Evolutionary conservation across 2,329 filamentous ascomycete genomes (phyloP).

Genomic region (Dactylellina cionopaga): DNA sequence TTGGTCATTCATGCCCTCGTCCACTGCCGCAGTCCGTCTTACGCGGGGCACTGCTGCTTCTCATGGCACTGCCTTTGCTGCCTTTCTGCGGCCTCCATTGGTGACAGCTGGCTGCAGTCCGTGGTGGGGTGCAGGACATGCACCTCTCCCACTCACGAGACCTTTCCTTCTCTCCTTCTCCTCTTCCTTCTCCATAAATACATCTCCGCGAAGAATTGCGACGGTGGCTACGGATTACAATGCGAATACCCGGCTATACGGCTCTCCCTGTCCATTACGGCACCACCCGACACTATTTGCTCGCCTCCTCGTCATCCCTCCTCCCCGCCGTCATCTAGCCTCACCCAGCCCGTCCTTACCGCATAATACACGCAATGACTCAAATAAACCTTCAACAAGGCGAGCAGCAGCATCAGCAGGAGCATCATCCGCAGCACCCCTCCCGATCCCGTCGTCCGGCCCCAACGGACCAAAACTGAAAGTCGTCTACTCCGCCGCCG

Average conservation of each 20-base stretch:
- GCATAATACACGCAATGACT: neutral
- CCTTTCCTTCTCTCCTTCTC: slow-evolving; percentile 9
- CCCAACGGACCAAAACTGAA: slow-evolving; percentile 40
- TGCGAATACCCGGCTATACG: slow-evolving; percentile 18
- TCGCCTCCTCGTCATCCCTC: slow-evolving; percentile 15
- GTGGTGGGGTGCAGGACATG: slow-evolving; percentile 33
- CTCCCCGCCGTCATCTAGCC: slow-evolving; percentile 19
- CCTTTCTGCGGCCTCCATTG: slow-evolving; percentile 39
- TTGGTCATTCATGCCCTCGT: slow-evolving; percentile 50
- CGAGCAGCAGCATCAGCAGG: too few species aligned
- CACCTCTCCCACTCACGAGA: slow-evolving; percentile 38
- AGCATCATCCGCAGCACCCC: slow-evolving; percentile 4
- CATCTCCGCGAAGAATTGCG: slow-evolving; percentile 38
- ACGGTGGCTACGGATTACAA: slow-evolving; percentile 10
- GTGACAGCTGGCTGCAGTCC: neutral
- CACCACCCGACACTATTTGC: slow-evolving; percentile 16
- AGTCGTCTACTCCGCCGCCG: slow-evolving; percentile 32
- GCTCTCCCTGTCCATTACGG: slow-evolving; percentile 30
- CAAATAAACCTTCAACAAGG: neutral
- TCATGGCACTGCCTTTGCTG: too few species aligned
- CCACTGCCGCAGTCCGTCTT: slow-evolving; percentile 30
- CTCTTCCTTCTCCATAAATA: neutral
- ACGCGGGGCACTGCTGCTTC: slow-evolving; percentile 48
- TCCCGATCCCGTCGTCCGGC: slow-evolving; percentile 21
- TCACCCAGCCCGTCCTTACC: slow-evolving; percentile 6